Percentiles rank a stretch among this genome's conserved stretches.
Conservation (phyloP, 345 rosid genomes). For the Hibiscus syriacus region DNA sequence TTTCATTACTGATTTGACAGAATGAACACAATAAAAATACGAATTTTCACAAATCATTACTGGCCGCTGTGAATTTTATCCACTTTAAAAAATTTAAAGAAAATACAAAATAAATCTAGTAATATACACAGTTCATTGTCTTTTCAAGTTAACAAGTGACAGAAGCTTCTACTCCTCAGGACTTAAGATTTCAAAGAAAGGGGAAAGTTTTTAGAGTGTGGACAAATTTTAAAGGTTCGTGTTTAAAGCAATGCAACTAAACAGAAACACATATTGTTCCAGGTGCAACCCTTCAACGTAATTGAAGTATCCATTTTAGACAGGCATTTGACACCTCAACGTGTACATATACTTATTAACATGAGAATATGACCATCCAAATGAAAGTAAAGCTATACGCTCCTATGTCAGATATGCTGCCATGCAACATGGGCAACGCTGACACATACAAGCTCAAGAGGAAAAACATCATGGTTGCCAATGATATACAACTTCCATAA, state of each 20-base stretch:
- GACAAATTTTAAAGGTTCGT: not conserved
- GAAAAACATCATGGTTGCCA: no score
- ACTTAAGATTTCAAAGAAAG: not conserved
- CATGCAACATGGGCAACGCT: not conserved
- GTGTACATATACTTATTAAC: not conserved
- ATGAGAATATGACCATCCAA: not conserved
- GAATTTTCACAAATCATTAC: not conserved
- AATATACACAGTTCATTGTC: not conserved
- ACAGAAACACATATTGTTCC: not conserved
- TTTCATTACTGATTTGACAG: not conserved
- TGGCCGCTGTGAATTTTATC: not conserved
- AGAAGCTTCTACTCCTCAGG: not conserved
- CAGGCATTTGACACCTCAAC: not conserved
- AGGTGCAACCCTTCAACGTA: not conserved
- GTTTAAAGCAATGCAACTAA: not conserved
- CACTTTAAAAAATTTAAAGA: not conserved
- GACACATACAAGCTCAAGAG: not conserved
- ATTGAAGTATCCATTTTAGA: not conserved
- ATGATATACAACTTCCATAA: not conserved
- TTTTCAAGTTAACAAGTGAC: not conserved
- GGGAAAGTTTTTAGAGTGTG: not conserved
- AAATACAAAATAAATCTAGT: not conserved
- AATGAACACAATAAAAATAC: not conserved
- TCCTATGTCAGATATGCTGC: not conserved
- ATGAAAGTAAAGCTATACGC: not conserved